Evolutionary conservation across 2,329 filamentous ascomycete species (phyloP).

Genomic region (Ophiocordyceps camponoti-saundersi): DNA sequence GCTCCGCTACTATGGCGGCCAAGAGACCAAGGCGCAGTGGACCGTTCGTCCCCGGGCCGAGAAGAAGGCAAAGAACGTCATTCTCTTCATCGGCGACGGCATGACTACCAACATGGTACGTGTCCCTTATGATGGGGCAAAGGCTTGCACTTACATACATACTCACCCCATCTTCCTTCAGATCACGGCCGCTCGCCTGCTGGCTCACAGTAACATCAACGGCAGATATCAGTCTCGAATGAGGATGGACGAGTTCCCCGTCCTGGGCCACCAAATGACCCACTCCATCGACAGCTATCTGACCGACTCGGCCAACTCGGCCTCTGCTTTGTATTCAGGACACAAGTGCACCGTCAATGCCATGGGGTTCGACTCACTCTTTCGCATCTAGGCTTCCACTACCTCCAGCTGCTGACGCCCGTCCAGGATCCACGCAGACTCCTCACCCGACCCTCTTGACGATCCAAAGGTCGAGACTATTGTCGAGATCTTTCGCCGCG

Average conservation of each 20-base stretch:
- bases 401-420: background rate
- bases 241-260: conserved; percentile 67
- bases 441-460: conserved; percentile 54
- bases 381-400: too few species aligned
- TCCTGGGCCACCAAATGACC: conserved; percentile 80
- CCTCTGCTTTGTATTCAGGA: conserved; percentile 64
- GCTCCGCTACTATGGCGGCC: conserved; percentile 56
- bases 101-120: conserved; percentile 55
- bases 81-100: conserved; percentile 66
- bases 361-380: conserved; percentile 34
- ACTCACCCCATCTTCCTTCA: conserved; percentile 3
- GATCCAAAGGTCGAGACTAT: conserved; percentile 80
- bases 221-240: conserved; percentile 65
- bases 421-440: conserved; percentile 54
- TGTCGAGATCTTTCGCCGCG: conserved; percentile 57
- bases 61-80: conserved; percentile 65
- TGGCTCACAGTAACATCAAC: conserved; percentile 70
- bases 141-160: background rate
- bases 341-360: conserved; percentile 76
- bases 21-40: conserved; percentile 61
- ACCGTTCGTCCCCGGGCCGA: conserved; percentile 53
- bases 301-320: conserved; percentile 74
- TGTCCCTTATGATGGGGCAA: background rate
- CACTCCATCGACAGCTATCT: conserved; percentile 76
- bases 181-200: conserved; percentile 62